Conservation (phyloP, 163 green algal genomes). For the Coccomyxa subellipsoidea region DNA sequence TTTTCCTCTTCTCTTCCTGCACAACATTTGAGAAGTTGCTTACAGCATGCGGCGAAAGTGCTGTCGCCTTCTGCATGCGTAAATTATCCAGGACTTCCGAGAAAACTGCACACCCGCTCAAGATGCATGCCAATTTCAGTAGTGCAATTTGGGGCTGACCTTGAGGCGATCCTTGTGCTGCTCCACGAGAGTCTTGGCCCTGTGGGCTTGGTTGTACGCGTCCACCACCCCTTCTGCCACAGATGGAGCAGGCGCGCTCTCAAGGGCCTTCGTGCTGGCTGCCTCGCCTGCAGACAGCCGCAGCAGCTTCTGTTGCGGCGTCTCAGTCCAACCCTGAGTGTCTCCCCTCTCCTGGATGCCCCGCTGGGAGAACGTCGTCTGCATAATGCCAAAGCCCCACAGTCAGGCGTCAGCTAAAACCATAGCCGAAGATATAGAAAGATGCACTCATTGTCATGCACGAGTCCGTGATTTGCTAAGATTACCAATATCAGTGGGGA, state of each 20-base stretch:
- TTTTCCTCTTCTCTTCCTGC: conserved; percentile 8
- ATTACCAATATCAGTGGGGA: too few relatives aligned
- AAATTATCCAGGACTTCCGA: too few relatives aligned
- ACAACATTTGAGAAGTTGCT: neutral
- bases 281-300: conserved; percentile 33
- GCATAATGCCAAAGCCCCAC: neutral
- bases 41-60: too few relatives aligned
- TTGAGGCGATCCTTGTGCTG: conserved; percentile 52
- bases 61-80: too few relatives aligned
- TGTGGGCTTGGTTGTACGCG: conserved; percentile 41
- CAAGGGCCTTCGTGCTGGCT: neutral
- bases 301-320: conserved; percentile 45
- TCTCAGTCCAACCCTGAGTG: conserved; percentile 71
- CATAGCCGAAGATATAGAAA: too few relatives aligned
- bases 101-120: too few relatives aligned
- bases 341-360: conserved; percentile 48
- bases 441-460: too few relatives aligned
- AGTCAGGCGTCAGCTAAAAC: too few relatives aligned
- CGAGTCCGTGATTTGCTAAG: too few relatives aligned
- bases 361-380: conserved; percentile 44
- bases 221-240: conserved; percentile 39
- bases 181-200: conserved; percentile 69
- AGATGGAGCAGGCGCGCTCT: neutral
- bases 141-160: too few relatives aligned
- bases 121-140: too few relatives aligned